Conservation (phyloP, 148 eudicot genomes). For the Amaranthus cruentus region DNA sequence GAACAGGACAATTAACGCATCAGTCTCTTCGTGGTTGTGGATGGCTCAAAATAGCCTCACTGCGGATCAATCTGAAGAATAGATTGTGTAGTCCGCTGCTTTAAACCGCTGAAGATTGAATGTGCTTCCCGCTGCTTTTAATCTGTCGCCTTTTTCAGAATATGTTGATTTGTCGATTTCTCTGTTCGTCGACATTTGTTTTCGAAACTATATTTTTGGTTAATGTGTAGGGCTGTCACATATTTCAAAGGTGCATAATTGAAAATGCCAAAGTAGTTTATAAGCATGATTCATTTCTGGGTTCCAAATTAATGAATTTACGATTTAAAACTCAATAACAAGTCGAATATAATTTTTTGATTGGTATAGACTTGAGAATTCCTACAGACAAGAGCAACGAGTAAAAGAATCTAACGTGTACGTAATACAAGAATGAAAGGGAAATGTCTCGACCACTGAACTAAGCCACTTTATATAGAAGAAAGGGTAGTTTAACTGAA, state of each 20-base stretch:
- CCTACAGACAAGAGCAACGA: neutral
- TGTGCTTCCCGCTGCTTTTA: neutral
- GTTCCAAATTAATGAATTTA: too few relatives aligned
- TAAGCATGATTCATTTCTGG: neutral
- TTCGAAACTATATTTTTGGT: neutral
- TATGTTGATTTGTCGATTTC: neutral
- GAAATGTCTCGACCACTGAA: neutral
- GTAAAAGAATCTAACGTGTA: too few relatives aligned
- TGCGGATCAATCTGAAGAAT: neutral
- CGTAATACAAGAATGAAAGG: too few relatives aligned
- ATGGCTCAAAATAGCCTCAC: conserved; percentile 10
- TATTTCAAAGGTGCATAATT: neutral
- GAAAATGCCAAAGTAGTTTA: neutral
- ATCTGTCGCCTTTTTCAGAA: neutral
- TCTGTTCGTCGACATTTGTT: neutral
- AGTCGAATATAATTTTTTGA: neutral
- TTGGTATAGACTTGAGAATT: neutral
- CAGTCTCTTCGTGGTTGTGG: neutral
- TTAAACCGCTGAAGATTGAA: neutral
- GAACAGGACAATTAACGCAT: neutral
- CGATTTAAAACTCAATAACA: too few relatives aligned
- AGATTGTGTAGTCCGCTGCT: neutral
- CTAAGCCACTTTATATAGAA: neutral
- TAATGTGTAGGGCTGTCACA: neutral
- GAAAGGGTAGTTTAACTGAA: conserved; percentile 22